Base-by-base conservation (phyloP, 345 rosid species). In the Salix purpurea region DNA sequence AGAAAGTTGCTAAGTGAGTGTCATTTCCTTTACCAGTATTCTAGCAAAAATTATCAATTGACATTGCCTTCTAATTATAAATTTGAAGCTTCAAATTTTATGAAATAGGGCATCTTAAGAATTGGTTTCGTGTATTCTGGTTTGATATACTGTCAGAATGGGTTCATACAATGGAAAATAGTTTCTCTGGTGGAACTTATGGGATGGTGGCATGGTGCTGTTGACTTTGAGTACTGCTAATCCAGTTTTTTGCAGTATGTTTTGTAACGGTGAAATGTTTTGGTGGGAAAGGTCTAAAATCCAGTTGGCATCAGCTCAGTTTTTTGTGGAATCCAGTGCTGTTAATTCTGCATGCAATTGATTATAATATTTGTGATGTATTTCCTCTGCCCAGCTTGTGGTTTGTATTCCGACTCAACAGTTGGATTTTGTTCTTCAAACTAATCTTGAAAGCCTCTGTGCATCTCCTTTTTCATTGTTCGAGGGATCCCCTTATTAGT, bases 1-100 rank as follows among this genome's bases (percentile, higher is more conserved):
- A 96, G 85, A 96, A 96, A 85, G 99, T 96, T 80, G 99, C 99
- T 30, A 92, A 83, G 99, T 95, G 84, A 93, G 97, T 88, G 56
- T 80, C 65, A 37, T 69, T 52, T 36, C 2, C 24, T 18, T 40
- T 16, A 68, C 42, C 52, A 46, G 18, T 46, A 46, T 14, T 46
- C 15, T 48, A 21, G 46, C 71, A n/a, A 30, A 15, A 67, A 14
- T 15, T 24, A 54, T 23, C 16, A 32, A 15, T 36, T 52, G 66
- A 48, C 11, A 28, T 2, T 67, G 39, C 46, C 66, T 30, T 28
- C 21, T 5, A 23, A 14, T 60, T 4, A 21, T 60, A 60, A n/a
- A 21, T 60, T 23, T n/a, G 65, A n/a, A 60, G 34, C 73, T 50
- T 46, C n/a, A 13, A 7, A 26, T 71, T 50, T 21, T 32, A 26